phyloP scores from a whole-genome alignment of 768 basidiomycete genomes.

The Termitomyces sp. region DNA sequence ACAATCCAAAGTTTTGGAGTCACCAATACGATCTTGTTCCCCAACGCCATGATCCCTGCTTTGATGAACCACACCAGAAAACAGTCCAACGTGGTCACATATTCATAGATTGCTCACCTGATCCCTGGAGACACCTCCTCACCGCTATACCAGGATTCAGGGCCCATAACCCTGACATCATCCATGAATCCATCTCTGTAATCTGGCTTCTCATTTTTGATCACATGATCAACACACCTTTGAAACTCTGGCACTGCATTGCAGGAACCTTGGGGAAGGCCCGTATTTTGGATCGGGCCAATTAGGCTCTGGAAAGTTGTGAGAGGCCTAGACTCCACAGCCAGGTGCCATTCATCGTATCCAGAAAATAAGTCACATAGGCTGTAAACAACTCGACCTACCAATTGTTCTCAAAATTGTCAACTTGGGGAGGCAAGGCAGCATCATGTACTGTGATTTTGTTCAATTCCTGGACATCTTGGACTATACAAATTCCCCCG shows the following conservation, averaged over 20 bases:
- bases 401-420: conserved; percentile 29
- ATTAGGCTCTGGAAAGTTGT: no score
- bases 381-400: no score
- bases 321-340: no score
- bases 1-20: no score
- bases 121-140: conserved; percentile 21
- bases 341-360: no score
- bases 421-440: conserved; percentile 24
- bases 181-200: conserved; percentile 18
- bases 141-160: conserved; percentile 12
- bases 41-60: conserved; percentile 32
- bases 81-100: conserved; percentile 22
- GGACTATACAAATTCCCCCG: neutral
- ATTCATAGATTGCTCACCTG: conserved; percentile 19
- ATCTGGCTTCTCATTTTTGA: conserved; percentile 17
- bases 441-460: conserved; percentile 23
- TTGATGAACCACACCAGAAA: conserved; percentile 21
- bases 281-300: no score
- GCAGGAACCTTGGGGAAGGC: no score
- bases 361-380: no score
- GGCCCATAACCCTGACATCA: conserved; percentile 21
- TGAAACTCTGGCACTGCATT: conserved; percentile 30
- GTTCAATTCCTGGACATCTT: neutral
- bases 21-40: no score
- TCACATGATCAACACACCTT: conserved; percentile 11